phyloP scores from a whole-genome alignment of 176 grass and related monocot species.

The Bolboschoenus planiculmis region DNA sequence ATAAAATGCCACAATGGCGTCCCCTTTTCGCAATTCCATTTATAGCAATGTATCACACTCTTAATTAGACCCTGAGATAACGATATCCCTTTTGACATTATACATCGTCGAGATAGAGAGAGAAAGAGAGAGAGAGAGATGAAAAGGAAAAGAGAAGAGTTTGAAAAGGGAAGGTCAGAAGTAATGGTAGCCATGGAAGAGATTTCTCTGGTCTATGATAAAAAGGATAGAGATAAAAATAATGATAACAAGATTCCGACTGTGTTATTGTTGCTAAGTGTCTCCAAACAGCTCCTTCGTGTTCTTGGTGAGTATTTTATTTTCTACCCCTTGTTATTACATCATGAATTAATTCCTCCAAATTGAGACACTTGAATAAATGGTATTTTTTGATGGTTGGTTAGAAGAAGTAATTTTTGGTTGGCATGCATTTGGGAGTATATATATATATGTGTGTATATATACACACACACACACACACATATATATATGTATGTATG shows the following conservation, averaged over 20 bases:
- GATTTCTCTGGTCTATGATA: slow-evolving; percentile 34
- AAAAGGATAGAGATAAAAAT: slow-evolving; percentile 30
- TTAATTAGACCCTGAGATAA: neutral
- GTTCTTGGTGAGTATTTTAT: slow-evolving; percentile 52
- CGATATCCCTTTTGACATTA: neutral
- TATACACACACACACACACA: no score
- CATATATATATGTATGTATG: neutral
- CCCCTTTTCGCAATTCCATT: neutral
- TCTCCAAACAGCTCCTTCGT: slow-evolving; percentile 68
- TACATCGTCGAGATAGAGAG: neutral
- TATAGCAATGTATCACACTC: slow-evolving; percentile 7
- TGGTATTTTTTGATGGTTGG: neutral
- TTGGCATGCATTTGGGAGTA: no score
- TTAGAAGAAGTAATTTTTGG: neutral
- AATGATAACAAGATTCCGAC: slow-evolving; percentile 40
- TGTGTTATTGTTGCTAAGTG: slow-evolving; percentile 41
- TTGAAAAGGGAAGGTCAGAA: slow-evolving; percentile 49
- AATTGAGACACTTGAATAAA: neutral
- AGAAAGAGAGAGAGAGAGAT: slow-evolving; percentile 30
- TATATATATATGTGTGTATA: no score
- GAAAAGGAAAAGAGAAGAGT: slow-evolving; percentile 43
- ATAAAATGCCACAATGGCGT: neutral
- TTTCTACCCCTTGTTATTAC: neutral
- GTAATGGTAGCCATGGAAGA: slow-evolving; percentile 64
- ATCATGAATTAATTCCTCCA: neutral